phyloP scores from a whole-genome alignment of 108 stramenopile genomes.

The Tribonema minus region DNA sequence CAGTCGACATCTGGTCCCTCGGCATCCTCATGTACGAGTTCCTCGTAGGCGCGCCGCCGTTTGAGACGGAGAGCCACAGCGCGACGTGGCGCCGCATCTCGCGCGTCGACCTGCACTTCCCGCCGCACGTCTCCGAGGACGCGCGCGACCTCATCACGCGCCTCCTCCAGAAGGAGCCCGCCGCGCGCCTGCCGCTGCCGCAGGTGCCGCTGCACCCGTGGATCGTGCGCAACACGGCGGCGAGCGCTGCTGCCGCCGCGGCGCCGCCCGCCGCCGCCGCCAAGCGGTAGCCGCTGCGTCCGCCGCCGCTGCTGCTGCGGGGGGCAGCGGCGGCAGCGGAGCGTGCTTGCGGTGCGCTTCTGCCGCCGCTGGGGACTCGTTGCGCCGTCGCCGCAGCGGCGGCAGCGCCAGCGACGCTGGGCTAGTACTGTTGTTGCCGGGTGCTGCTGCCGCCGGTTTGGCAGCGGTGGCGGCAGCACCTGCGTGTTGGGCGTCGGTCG shows the following conservation, averaged over 20 bases:
- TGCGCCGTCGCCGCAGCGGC: too few relatives aligned
- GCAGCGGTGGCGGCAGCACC: too few relatives aligned
- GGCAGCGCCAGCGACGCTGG: too few relatives aligned
- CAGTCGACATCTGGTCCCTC: conserved; percentile 59
- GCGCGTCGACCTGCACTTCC: conserved; percentile 85
- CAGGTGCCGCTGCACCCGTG: conserved; percentile 49
- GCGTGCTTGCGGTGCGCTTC: too few relatives aligned
- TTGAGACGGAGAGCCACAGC: conserved; percentile 81
- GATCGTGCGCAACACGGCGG: not conserved
- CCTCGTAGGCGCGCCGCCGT: conserved; percentile 89
- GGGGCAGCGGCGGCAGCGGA: too few relatives aligned
- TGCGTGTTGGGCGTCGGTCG: too few relatives aligned
- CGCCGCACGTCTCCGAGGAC: conserved; percentile 71
- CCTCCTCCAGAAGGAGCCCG: conserved; percentile 85
- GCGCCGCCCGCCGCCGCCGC: not conserved
- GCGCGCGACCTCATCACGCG: conserved; percentile 85
- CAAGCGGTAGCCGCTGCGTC: not conserved
- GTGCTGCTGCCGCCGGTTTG: too few relatives aligned
- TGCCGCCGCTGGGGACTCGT: too few relatives aligned
- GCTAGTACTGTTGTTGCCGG: too few relatives aligned
- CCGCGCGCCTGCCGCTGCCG: conserved; percentile 68
- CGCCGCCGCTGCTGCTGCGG: not conserved
- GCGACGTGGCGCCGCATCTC: conserved; percentile 85
- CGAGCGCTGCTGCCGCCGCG: not conserved
- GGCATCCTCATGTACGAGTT: conserved; percentile 90